Percentiles rank a stretch among this genome's conserved stretches.
phyloP scores from a whole-genome alignment of 257 asterid genomes.

The Anisodus tanguticus region DNA sequence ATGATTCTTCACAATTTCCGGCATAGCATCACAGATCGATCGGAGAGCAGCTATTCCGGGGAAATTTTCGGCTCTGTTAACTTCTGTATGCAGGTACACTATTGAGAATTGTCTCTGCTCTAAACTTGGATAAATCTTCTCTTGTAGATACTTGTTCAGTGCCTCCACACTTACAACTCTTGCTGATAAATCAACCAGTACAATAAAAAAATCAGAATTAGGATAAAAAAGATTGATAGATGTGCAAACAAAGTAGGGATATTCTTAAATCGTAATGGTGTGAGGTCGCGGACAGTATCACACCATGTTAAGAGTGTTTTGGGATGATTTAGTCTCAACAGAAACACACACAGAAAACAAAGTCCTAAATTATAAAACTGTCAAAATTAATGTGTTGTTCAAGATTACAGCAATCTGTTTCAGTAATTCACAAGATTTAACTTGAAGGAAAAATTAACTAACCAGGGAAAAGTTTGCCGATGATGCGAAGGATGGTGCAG shows the following conservation, averaged over 20 bases:
- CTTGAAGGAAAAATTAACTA: slow-evolving; percentile 21
- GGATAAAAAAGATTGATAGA: not conserved
- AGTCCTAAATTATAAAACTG: not conserved
- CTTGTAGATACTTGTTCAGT: slow-evolving; percentile 61
- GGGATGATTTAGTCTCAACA: not conserved
- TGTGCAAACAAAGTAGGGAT: not conserved
- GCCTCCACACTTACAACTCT: slow-evolving; percentile 52
- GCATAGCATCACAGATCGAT: slow-evolving; percentile 60
- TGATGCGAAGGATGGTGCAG: slow-evolving; percentile 59
- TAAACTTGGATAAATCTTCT: slow-evolving; percentile 54
- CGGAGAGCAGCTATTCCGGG: slow-evolving; percentile 66
- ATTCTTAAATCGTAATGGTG: not conserved
- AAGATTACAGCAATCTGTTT: not conserved
- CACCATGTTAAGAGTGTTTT: not conserved
- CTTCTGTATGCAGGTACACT: slow-evolving; percentile 70
- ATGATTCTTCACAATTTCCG: slow-evolving; percentile 46
- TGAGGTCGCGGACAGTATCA: not conserved
- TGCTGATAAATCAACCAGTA: slow-evolving; percentile 42
- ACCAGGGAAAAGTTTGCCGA: slow-evolving; percentile 82
- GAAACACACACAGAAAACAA: not conserved
- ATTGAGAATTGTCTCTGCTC: slow-evolving; percentile 58
- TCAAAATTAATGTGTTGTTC: not conserved
- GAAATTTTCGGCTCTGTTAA: slow-evolving; percentile 60
- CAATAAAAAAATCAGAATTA: not conserved
- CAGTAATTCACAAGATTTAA: not conserved